Evolutionary conservation across 148 eudicot genomes (phyloP), one percentile per base, ranked within the genome.

Genomic region (Nepenthes mirabilis): DNA sequence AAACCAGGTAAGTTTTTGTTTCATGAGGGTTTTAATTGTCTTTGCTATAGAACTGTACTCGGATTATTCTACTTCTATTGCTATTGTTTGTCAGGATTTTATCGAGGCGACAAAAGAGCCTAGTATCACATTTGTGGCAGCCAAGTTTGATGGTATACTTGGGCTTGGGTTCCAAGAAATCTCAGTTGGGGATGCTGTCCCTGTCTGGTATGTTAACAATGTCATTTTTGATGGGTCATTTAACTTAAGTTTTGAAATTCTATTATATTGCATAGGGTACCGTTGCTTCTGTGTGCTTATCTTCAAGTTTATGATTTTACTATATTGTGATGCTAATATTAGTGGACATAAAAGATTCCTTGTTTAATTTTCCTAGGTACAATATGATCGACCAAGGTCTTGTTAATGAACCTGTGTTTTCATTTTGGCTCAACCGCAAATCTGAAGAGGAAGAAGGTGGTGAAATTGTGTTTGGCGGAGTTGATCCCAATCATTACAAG

Each of bases 401-500:
- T 71, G 81, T 90, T 23, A 77, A 72, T 52, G 82, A 86, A 56
- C 88, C 91, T 11, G 86, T 90, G 5, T 90, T 90, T 55, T 90
- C 97, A 61, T 90, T 90, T 62, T 90, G 97, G 97, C 80, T 90
- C 37, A 86, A 84, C 62, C 94, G 88, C 72, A 75, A 83, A 59
- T 70, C 81, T 67, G 79, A 79, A 54, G 95, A 80, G 65, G 85
- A 75, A 53, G 86, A 78, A 65, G 97, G 95, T 12, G 97, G 97
- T 72, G 97, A 86, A 72, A 78, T 90, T n/a, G 82, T 90, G 36
- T 90, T 90, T 67, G 97, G 97, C 66, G 97, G 97, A 37, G 69
- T 73, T 62, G 97, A 90, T 73, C 64, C 94, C 11, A 68, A 72
- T 63, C 97, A 90, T 79, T 84, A 74, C 77, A 90, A 74, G 75